Evolutionary conservation across 1,139 yeast genomes (phyloP), one percentile per base, ranked within the genome.

Genomic region (Candida tetrigidarum): DNA sequence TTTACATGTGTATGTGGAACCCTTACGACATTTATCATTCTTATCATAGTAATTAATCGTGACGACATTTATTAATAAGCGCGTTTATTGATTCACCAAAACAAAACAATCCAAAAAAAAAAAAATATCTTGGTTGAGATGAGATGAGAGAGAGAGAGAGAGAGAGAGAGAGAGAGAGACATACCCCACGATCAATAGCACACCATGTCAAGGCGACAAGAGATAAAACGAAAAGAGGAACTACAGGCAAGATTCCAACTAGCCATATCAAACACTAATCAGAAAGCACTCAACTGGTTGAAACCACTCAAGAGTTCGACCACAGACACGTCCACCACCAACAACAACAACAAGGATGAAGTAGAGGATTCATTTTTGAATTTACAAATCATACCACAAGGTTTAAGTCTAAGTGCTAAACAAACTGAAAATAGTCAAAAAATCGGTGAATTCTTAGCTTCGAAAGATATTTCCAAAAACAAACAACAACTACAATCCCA

Each of bases 171-270:
- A n/a, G n/a, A n/a, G n/a, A n/a, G n/a, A n/a, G n/a, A n/a, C n/a
- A n/a, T n/a, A n/a, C n/a, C n/a, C n/a, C 28, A 10, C 28, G 28
- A 25, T 25, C 28, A 25, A 25, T 12, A 5, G 27, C 23, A 22
- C 5, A 22, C n/a, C n/a, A 62, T 62, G 66, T 56, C 65, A 46
- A 58, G 72, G 45, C 55, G 78, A 26, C 59, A 69, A 42, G 82
- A 77, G 52, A 77, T 78, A 44, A 69, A 71, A 52, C 56, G 65
- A 40, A 79, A 79, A 53, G 76, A 79, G 49, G 73, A 69, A 33
- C 63, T 80, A 11, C 84, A 76, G 51, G 71, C 80, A 12, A 66
- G 66, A 49, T 70, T 79, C 54, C 81, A 75, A 55, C 63, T 74
- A 8, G 69, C 76, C 4, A 57, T 79, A 12, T 53, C 71, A 6